Evolutionary conservation across 805 yeast genomes (phyloP).

Genomic region (Ogataea parapolymorpha): DNA sequence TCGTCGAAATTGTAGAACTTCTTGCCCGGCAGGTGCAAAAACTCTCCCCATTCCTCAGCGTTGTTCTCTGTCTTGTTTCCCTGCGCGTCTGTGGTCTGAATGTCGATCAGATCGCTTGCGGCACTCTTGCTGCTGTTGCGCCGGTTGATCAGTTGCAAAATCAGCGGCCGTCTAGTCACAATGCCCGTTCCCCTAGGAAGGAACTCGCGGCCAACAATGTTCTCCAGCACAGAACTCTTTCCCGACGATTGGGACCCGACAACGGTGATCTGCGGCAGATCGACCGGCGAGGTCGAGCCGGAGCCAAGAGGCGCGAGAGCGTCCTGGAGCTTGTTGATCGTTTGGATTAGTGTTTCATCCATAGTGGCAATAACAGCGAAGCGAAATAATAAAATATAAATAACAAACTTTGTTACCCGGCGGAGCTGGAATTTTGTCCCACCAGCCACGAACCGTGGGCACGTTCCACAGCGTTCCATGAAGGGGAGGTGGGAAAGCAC

Average conservation of each 20-base stretch:
- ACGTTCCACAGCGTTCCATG: background rate
- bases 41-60: constrained; percentile 95
- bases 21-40: constrained; percentile 86
- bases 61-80: constrained; percentile 64
- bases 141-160: constrained; percentile 74
- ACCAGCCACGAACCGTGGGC: background rate
- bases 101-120: constrained; percentile 38
- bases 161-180: constrained; percentile 50
- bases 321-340: constrained; percentile 88
- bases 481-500: background rate
- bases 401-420: constrained; percentile 8
- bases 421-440: background rate
- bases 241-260: constrained; percentile 92
- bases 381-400: constrained; percentile 5
- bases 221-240: constrained; percentile 84
- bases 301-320: constrained; percentile 97
- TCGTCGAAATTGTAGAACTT: constrained; percentile 84
- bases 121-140: constrained; percentile 37
- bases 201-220: constrained; percentile 88
- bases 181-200: constrained; percentile 91
- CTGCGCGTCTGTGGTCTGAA: constrained; percentile 41
- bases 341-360: constrained; percentile 78
- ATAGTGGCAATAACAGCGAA: constrained; percentile 33
- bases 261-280: constrained; percentile 91
- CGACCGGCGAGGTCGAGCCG: constrained; percentile 84